Evolutionary conservation across 345 rosid genomes (phyloP), one percentile per base, ranked within the genome.

Genomic region (Moringa oleifera): DNA sequence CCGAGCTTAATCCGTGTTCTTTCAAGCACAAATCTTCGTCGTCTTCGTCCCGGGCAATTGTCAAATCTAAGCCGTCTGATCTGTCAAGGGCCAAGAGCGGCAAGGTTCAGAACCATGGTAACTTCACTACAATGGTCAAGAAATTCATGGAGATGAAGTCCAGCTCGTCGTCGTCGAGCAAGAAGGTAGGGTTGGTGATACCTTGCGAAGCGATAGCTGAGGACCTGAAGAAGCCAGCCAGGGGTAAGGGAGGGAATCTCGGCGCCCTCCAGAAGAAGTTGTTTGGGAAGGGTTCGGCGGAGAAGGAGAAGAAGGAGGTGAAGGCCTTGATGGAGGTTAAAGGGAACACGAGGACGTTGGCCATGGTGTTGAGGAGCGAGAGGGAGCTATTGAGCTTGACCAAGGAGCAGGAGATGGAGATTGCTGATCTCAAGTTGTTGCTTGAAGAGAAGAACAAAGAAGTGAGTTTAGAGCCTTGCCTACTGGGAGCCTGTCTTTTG

Each of bases 291-390:
- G 81, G 69, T 24, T 65, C 61, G 51, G 69, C 73, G 20, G 60
- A 57, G 62, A 72, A 77, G 75, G 68, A 55, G 72, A 72, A 81
- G 70, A 75, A 77, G 74, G 79, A 81, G 57, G 75, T 71, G 24
- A 92, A 85, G 75, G 86, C 92, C 4, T 61, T 93, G 76, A 79
- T 76, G 2, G 98, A 90, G 68, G 84, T 85, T 18, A 92, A 85
- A 36, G 86, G 81, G 63, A 84, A 79, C 49, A 78, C 97, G 7
- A 86, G 92, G 80, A 90, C 96, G 8, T 61, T 93, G 67, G 92
- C 92, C 15, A 90, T 88, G 98, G 95, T 93, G 59, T 68, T 93
- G 62, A 78, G 91, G 71, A 85, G 97, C 58, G 99, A 88, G 70
- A 86, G 95, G 64, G 96, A 86, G 90, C 97, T 90, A 16, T 67